These are phyloP conservation scores for Collybiopsis luxurians DNA, from an alignment of 768 basidiomycete species.

Conservation along the genomic window DNA sequence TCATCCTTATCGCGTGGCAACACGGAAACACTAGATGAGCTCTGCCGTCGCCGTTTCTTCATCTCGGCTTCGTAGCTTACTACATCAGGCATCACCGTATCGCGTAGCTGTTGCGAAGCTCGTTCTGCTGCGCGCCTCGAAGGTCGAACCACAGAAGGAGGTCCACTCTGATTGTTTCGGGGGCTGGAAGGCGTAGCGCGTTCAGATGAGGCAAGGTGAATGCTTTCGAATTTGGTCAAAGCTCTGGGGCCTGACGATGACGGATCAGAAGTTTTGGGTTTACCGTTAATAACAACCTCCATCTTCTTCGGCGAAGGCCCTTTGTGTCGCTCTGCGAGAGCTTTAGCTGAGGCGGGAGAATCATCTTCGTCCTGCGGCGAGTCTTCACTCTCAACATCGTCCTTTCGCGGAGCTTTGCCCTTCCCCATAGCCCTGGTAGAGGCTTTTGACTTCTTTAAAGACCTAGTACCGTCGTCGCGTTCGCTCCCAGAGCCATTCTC, in stretches of 20 bases:
- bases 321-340: neutral
- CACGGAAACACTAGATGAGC: constrained; percentile 17
- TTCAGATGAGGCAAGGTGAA: constrained; percentile 2
- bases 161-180: neutral
- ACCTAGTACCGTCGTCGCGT: too few species aligned
- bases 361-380: neutral
- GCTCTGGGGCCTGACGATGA: neutral
- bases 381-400: neutral
- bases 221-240: neutral
- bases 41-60: constrained; percentile 34
- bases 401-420: neutral
- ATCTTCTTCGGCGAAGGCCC: neutral
- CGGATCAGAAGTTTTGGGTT: neutral
- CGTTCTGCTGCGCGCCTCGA: constrained; percentile 41
- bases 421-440: too few species aligned
- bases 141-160: constrained; percentile 7
- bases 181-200: neutral
- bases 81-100: constrained; percentile 78
- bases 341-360: neutral
- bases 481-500: neutral
- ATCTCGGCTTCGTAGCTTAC: constrained; percentile 66
- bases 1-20: constrained; percentile 28
- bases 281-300: neutral
- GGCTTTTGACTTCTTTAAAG: too few species aligned
- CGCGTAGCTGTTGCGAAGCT: constrained; percentile 51